Percentiles rank a stretch among this genome's conserved stretches.
Conservation (phyloP, 148 eudicot species). For the Silene uniflora region DNA sequence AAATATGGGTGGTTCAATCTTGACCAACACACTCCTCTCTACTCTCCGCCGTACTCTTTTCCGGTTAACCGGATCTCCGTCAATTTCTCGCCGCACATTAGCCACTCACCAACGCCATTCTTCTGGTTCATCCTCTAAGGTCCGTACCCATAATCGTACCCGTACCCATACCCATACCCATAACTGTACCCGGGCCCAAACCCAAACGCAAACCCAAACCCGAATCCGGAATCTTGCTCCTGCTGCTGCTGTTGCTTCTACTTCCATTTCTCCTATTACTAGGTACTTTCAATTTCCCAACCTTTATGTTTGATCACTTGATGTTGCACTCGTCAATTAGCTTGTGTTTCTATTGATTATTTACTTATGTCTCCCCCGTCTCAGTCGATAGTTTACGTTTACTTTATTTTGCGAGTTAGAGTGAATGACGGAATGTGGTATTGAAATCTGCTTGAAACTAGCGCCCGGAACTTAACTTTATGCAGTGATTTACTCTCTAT, state of each 20-base stretch:
- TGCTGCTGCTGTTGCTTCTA: not conserved
- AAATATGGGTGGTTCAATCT: constrained; percentile 14
- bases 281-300: constrained; percentile 16
- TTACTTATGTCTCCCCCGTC: not conserved
- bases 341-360: not conserved
- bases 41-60: constrained; percentile 13
- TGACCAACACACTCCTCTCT: not conserved
- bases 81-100: constrained; percentile 14
- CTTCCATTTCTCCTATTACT: constrained; percentile 11
- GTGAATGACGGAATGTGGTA: too few species aligned
- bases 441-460: too few species aligned
- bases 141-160: not conserved
- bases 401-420: too few species aligned
- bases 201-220: too few species aligned
- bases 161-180: too few species aligned
- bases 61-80: constrained; percentile 24
- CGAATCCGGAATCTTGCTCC: constrained; percentile 13
- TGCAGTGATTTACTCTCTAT: not conserved
- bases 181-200: too few species aligned
- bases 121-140: not conserved
- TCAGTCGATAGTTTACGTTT: not conserved
- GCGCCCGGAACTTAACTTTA: too few species aligned
- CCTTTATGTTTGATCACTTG: not conserved
- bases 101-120: constrained; percentile 1
- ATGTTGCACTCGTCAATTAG: not conserved